A percentile compares a stretch with the other conserved stretches of the same genome.
Conservation (phyloP, 148 eudicot species). For the Fallopia convolvulus region DNA sequence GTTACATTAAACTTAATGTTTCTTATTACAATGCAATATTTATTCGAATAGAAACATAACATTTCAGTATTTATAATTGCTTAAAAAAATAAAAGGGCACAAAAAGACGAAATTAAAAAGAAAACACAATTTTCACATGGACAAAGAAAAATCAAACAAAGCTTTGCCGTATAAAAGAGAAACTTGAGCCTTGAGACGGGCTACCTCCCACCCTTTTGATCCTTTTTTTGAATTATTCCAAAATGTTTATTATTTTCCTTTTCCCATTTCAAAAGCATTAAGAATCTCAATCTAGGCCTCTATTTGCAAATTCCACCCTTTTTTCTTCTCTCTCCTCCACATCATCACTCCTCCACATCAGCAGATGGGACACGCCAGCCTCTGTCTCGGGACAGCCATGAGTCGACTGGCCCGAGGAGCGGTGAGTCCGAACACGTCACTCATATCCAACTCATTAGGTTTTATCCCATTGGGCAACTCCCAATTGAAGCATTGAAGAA, state of each 20-base stretch:
- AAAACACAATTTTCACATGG: slow-evolving; percentile 1
- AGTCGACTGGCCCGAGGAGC: slow-evolving; percentile 60
- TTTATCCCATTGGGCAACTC: slow-evolving; percentile 69
- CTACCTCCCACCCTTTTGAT: not conserved
- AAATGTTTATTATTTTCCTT: not conserved
- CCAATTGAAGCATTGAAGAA: slow-evolving; percentile 58
- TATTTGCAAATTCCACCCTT: not conserved
- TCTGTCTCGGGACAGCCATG: slow-evolving; percentile 46
- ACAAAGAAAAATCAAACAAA: not conserved
- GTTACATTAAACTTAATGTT: not conserved
- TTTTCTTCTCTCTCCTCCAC: not conserved
- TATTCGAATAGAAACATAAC: not conserved
- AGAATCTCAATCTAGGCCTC: not conserved
- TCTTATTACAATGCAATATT: not conserved
- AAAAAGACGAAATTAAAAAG: not conserved
- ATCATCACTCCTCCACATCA: not conserved
- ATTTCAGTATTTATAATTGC: not conserved
- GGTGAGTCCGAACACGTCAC: slow-evolving; percentile 64
- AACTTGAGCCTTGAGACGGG: not conserved
- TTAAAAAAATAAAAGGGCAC: not conserved
- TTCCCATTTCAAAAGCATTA: not conserved
- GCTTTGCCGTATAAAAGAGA: not conserved
- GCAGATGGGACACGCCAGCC: slow-evolving; percentile 15
- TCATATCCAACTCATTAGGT: slow-evolving; percentile 43
- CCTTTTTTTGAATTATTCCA: not conserved